Evolutionary conservation across 139 green algal genomes (phyloP), one percentile per base, ranked within the genome.

Genomic region (Zygnema cylindricum): DNA sequence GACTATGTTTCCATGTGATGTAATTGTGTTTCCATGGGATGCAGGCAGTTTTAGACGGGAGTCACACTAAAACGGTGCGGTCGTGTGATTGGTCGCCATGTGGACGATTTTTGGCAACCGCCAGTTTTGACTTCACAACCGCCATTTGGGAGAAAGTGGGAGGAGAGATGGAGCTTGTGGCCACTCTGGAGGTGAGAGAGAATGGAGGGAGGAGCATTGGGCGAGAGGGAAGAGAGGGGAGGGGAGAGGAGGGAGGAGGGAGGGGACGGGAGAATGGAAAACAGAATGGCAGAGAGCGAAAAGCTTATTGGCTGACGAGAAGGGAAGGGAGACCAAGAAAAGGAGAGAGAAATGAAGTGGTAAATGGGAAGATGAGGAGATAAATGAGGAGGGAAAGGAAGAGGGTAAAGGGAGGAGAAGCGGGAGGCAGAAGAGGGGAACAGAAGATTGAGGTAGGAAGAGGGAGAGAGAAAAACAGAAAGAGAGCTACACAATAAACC

Each of bases 61-160:
- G 95, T 96, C 91, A 95, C 91, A 23, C 93, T 94, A 69, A 79
- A 30, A 97, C 97, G 33, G 93, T 99, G 25, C 90, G 97, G 7
- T 94, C 84, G 40, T 93, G 88, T 33, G 93, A 76, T 35, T 99
- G 96, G 96, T 97, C 95, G 0, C 96, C 96, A n/a, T 89, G 84
- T 75, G 96, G 96, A 1, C 81, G 76, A 0, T 87, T 93, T 35
- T 93, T 99, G 11, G 96, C 96, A 22, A 96, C 94, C 36, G 96
- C 95, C 38, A 95, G 93, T 89, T 99, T 99, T 86, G 97, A 99
- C 89, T 94, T 93, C 1, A 97, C 94, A 2, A 96, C 94, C 23
- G 92, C 94, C 0, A 93, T 99, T 1, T 99, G 97, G 97, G 87
- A 95, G 77, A n/a, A 77, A 1, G 71, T 92, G 73, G 92, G 88